phyloP scores from a whole-genome alignment of 2,329 filamentous ascomycete genomes.

The Trichoderma harzianum region DNA sequence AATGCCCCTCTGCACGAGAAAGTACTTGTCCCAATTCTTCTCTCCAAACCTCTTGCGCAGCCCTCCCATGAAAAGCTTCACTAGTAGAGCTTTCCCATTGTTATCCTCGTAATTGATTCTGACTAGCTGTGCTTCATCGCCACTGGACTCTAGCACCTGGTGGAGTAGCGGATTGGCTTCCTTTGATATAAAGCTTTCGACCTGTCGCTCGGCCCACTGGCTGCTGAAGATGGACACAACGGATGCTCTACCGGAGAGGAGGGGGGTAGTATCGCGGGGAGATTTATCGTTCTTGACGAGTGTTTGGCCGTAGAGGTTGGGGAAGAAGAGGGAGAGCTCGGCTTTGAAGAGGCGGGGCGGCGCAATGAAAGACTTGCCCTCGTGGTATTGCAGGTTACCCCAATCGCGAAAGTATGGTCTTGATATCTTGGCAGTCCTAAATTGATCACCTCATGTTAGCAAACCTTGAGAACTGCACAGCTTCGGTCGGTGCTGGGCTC shows the following conservation, averaged over 20 bases:
- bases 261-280: constrained; percentile 67
- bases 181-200: constrained; percentile 64
- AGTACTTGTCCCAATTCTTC: constrained; percentile 58
- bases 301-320: constrained; percentile 81
- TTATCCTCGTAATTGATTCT: constrained; percentile 89
- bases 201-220: constrained; percentile 82
- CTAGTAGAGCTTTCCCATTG: constrained; percentile 58
- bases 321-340: constrained; percentile 85
- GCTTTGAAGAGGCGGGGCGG: constrained; percentile 80
- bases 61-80: constrained; percentile 54
- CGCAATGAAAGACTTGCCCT: constrained; percentile 88
- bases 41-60: constrained; percentile 49
- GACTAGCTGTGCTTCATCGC: constrained; percentile 67
- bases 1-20: constrained; percentile 56
- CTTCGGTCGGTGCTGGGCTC: not conserved
- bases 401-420: constrained; percentile 97
- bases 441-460: not conserved
- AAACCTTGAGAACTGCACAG: not conserved
- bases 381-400: constrained; percentile 75
- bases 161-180: constrained; percentile 68
- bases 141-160: constrained; percentile 52
- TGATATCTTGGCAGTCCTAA: constrained; percentile 68
- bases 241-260: constrained; percentile 69
- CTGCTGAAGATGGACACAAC: constrained; percentile 80
- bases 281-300: constrained; percentile 54